Conservation (phyloP, 78 protist genomes). For the Dictyostelium citrinum region DNA sequence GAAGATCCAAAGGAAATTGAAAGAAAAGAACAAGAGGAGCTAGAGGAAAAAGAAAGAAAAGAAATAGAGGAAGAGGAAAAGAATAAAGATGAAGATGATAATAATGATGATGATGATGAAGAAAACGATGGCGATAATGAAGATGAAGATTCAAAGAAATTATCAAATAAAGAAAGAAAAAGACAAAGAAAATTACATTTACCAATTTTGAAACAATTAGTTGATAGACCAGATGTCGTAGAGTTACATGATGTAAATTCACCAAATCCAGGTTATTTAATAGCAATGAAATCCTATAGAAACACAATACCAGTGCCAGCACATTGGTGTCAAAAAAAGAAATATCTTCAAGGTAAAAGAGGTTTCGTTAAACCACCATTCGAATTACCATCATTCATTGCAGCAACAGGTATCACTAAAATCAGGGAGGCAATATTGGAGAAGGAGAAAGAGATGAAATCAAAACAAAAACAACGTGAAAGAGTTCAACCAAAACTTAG, state of each 20-base stretch:
- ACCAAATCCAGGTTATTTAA: conserved; percentile 94
- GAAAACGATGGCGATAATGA: neutral
- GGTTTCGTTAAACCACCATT: conserved; percentile 95
- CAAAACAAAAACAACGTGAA: conserved; percentile 88
- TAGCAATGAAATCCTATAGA: conserved; percentile 90
- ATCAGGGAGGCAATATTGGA: conserved; percentile 91
- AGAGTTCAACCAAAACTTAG: conserved; percentile 87
- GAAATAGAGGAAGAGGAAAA: conserved; percentile 1
- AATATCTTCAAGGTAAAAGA: conserved; percentile 95
- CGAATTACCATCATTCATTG: conserved; percentile 96
- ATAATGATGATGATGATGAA: neutral
- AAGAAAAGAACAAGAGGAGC: conserved; percentile 11
- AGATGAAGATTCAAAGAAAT: conserved; percentile 28
- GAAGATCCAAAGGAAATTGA: conserved; percentile 32
- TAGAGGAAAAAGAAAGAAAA: neutral
- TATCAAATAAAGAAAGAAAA: conserved; percentile 82
- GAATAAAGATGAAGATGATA: neutral
- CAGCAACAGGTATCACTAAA: conserved; percentile 96
- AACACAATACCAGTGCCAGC: conserved; percentile 97
- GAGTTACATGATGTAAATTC: conserved; percentile 94
- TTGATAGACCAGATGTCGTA: conserved; percentile 89
- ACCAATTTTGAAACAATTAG: conserved; percentile 94
- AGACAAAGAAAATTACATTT: conserved; percentile 77
- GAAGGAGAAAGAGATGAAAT: conserved; percentile 51
- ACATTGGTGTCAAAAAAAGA: conserved; percentile 98